phyloP scores from a whole-genome alignment of 2,329 filamentous ascomycete genomes.

The Eutypa lata region DNA sequence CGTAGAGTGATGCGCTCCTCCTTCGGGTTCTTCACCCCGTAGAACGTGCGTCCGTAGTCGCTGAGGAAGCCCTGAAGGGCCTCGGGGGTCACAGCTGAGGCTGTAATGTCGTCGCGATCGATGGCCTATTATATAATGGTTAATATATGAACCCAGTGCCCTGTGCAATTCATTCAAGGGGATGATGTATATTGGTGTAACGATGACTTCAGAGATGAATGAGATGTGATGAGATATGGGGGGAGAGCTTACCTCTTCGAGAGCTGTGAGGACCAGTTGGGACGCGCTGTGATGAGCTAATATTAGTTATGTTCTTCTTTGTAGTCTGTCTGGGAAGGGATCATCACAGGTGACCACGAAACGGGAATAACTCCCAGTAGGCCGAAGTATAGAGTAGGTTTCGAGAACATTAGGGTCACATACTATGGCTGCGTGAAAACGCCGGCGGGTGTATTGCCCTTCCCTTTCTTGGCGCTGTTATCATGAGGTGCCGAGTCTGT shows the following conservation, averaged over 20 bases:
- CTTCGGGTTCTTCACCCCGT: slow-evolving; percentile 8
- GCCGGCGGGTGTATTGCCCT: slow-evolving; percentile 61
- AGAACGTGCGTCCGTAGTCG: slow-evolving; percentile 25
- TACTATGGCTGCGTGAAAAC: slow-evolving; percentile 73
- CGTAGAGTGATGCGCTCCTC: slow-evolving; percentile 6
- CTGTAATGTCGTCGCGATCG: slow-evolving; percentile 21
- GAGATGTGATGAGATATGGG: no score
- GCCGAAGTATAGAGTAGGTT: background rate
- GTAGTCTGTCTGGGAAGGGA: background rate
- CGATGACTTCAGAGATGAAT: no score
- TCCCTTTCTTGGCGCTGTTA: slow-evolving; percentile 54
- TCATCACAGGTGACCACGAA: background rate
- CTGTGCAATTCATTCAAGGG: no score
- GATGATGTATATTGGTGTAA: no score
- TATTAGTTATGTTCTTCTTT: background rate
- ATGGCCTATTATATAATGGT: slow-evolving; percentile 37
- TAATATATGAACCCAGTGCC: no score
- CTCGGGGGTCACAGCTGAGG: slow-evolving; percentile 26
- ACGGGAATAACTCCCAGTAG: background rate
- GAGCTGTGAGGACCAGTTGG: slow-evolving; percentile 58
- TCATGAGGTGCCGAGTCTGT: slow-evolving; percentile 70
- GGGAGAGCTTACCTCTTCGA: slow-evolving; percentile 34
- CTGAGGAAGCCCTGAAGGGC: slow-evolving; percentile 27
- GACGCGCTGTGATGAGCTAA: background rate
- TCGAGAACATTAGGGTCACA: background rate